Base-by-base conservation (phyloP, 768 basidiomycete genomes). In the Suillus alpinus region DNA sequence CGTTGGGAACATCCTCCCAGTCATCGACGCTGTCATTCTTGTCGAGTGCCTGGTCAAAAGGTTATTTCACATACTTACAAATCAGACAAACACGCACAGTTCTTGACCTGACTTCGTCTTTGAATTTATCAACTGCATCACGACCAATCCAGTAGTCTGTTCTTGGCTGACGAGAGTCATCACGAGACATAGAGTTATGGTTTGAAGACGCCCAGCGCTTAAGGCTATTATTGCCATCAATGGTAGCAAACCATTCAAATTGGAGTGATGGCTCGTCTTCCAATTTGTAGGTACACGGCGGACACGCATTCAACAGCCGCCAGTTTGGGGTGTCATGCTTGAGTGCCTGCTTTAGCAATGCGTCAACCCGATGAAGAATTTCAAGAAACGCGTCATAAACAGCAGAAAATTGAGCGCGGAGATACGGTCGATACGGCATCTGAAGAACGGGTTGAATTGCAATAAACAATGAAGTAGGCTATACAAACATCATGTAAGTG, bases 351-450 rank as follows among this genome's bases (percentile, higher is more conserved):
- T 44, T 44, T 4, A 44, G 10, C 7, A 56, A 16, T 32, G 5
- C 4, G 6, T 65, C 23, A 7, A 65, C 60, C 4, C 20, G 26
- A 12, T 56, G 13, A 2, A 58, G 3, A 16, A 65, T 57, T 34
- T 62, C 50, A 2, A 65, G 41, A n/a, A 59, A 65, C 2, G 26
- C 16, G 12, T 65, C 60, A 50, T 59, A 65, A 18, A 63, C 64
- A 18, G 53, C 34, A 32, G 29, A 44, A 10, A 58, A 46, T 43
- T 58, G 57, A 31, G 41, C 10, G 5, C 40, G 14, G 4, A 58
- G 57, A 23, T 58, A 46, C 8, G 41, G 26, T 6, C 46, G 43
- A 31, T 44, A 58, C 3, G 26, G 57, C 7, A 43, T 7, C 57
- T 58, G 43, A 23, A 46, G 41, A 41, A 10, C 1, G 10, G 36